Evolutionary conservation across 2,329 filamentous ascomycete species (phyloP).

Genomic region (Dryadomyces quercus-mongolicae): DNA sequence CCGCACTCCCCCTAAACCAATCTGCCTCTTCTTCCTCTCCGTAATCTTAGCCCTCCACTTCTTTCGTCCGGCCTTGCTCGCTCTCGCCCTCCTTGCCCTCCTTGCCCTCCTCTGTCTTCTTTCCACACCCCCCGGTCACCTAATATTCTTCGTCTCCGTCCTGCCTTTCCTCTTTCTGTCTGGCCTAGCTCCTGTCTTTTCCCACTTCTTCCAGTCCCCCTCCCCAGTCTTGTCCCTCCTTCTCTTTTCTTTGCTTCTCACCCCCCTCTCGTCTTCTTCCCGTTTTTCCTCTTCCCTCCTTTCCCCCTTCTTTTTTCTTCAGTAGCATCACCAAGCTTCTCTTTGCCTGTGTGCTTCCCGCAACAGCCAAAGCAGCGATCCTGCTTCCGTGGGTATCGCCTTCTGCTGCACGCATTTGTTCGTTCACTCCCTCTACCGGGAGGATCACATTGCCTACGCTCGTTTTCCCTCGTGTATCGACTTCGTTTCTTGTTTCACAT

Average conservation of each 20-base stretch:
- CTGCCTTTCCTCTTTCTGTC: conserved; percentile 7
- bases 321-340: neutral
- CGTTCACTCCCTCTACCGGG: neutral
- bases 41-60: neutral
- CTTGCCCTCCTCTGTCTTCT: neutral
- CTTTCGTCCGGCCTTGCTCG: neutral
- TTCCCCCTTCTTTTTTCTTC: neutral
- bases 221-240: neutral
- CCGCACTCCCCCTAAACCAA: too few species aligned
- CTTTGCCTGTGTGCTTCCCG: neutral
- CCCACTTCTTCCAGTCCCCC: neutral
- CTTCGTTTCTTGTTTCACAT: neutral
- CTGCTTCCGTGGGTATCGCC: neutral
- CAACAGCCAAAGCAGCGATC: neutral
- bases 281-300: neutral
- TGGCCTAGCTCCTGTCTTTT: conserved; percentile 1
- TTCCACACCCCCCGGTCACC: conserved; percentile 6
- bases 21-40: neutral
- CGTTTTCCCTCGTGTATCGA: neutral
- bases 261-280: conserved; percentile 5
- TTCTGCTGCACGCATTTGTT: neutral
- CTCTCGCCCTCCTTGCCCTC: neutral
- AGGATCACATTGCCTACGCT: too few species aligned
- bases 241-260: conserved; percentile 1
- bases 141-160: conserved; percentile 6